Evolutionary conservation across 768 basidiomycete species (phyloP).

Genomic region (Candolleomyces eurysporus): DNA sequence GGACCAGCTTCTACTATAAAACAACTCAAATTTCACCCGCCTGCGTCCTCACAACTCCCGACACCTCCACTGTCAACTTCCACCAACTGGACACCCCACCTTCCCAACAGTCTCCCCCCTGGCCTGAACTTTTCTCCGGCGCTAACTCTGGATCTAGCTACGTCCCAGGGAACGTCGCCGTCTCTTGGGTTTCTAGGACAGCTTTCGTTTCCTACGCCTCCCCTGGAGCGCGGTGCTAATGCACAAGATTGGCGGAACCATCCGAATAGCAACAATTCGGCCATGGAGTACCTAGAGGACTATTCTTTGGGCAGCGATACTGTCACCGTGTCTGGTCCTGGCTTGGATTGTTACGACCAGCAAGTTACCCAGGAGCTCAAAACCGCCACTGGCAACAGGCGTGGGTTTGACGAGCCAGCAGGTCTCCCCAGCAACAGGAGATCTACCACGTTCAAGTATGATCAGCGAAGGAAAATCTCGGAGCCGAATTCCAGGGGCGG

Average conservation of each 20-base stretch:
- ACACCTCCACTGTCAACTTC: background rate
- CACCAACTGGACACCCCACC: background rate
- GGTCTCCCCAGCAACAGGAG: no score
- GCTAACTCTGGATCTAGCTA: background rate
- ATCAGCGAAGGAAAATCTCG: no score
- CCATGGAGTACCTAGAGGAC: background rate
- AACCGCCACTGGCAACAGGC: no score
- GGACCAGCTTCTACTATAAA: background rate
- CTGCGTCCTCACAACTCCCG: background rate
- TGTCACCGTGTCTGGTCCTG: background rate
- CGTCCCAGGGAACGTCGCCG: background rate
- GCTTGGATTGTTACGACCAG: background rate
- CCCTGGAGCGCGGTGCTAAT: background rate
- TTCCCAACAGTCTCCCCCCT: background rate
- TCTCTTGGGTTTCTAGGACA: background rate
- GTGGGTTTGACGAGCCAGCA: no score
- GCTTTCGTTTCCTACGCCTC: background rate
- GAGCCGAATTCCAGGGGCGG: no score
- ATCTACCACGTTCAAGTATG: no score
- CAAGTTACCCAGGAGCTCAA: background rate
- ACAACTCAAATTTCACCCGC: background rate
- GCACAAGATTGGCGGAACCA: background rate
- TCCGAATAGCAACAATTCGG: background rate
- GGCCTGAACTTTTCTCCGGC: background rate
- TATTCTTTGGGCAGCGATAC: background rate